Conservation (phyloP, 495 filamentous ascomycete species). For the Poronia punctata region DNA sequence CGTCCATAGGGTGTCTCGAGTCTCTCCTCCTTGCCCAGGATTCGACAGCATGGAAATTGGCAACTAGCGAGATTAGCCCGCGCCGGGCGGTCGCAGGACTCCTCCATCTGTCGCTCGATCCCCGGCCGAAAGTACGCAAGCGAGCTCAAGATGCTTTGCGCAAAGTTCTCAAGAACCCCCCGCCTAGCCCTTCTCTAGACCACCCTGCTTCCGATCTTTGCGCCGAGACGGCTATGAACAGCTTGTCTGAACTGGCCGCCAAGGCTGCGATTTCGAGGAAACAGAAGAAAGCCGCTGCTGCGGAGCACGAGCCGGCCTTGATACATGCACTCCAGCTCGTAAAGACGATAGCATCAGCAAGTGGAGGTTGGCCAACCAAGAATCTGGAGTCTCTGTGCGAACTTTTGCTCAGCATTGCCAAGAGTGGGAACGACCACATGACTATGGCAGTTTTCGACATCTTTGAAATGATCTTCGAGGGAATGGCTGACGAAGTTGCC, state of each 20-base stretch:
- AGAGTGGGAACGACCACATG: slow-evolving; percentile 85
- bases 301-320: slow-evolving; percentile 67
- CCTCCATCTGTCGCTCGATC: slow-evolving; percentile 73
- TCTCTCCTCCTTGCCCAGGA: slow-evolving; percentile 84
- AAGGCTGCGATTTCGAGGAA: slow-evolving; percentile 54
- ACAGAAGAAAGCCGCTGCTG: slow-evolving; percentile 55
- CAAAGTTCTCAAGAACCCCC: slow-evolving; percentile 72
- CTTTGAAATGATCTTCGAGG: slow-evolving; percentile 90
- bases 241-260: slow-evolving; percentile 59
- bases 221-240: slow-evolving; percentile 77
- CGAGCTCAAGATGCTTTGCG: slow-evolving; percentile 83
- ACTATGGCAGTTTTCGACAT: slow-evolving; percentile 94
- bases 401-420: slow-evolving; percentile 76
- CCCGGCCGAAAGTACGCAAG: slow-evolving; percentile 90
- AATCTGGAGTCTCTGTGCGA: slow-evolving; percentile 91
- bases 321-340: slow-evolving; percentile 89
- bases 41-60: slow-evolving; percentile 75
- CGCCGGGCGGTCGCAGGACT: slow-evolving; percentile 83
- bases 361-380: slow-evolving; percentile 93
- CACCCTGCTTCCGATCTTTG: slow-evolving; percentile 95
- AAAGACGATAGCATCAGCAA: slow-evolving; percentile 76
- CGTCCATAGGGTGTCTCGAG: slow-evolving; percentile 91
- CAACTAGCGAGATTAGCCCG: slow-evolving; percentile 77
- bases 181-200: slow-evolving; percentile 83
- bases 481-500: slow-evolving; percentile 77